Percentiles rank a stretch among this genome's conserved stretches.
phyloP scores from a whole-genome alignment of 768 basidiomycete genomes.

The Clavaria fumosa region DNA sequence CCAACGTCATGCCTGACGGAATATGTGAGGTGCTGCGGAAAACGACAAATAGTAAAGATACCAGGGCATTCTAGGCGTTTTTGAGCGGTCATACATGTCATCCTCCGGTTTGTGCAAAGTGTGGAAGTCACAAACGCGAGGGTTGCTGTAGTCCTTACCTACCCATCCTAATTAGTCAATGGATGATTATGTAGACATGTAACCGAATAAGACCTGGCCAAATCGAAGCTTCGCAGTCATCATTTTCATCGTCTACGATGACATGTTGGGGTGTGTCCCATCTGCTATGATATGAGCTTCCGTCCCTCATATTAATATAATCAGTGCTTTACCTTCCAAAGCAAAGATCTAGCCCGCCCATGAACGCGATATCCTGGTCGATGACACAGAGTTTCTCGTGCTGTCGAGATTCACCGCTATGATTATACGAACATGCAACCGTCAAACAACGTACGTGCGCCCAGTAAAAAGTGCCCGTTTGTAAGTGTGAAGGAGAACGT shows the following conservation, averaged over 20 bases:
- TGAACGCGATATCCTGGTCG: slow-evolving; percentile 94
- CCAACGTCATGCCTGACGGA: slow-evolving; percentile 82
- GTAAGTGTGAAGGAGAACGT: slow-evolving; percentile 93
- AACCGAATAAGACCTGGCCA: slow-evolving; percentile 54
- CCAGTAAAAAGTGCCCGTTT: slow-evolving; percentile 97
- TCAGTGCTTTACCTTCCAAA: slow-evolving; percentile 52
- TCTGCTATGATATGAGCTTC: slow-evolving; percentile 22
- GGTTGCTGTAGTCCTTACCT: slow-evolving; percentile 96
- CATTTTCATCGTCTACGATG: slow-evolving; percentile 70
- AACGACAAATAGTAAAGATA: slow-evolving; percentile 20
- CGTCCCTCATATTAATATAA: slow-evolving; percentile 2
- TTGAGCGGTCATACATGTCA: slow-evolving; percentile 87
- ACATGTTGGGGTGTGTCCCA: slow-evolving; percentile 97
- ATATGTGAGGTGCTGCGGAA: not conserved
- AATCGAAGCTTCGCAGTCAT: slow-evolving; percentile 43
- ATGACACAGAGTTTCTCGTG: slow-evolving; percentile 98
- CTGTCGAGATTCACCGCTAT: slow-evolving; percentile 22
- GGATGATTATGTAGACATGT: slow-evolving; percentile 3
- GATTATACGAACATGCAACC: not conserved
- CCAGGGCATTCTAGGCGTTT: slow-evolving; percentile 94
- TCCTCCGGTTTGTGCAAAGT: slow-evolving; percentile 79
- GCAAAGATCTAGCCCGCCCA: slow-evolving; percentile 92
- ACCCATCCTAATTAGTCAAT: no score
- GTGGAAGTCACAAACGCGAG: slow-evolving; percentile 74
- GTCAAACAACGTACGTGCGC: slow-evolving; percentile 57